Evolutionary conservation across 1,284 basidiomycete species (phyloP), one percentile per base, ranked within the genome.

Genomic region (Cryptococcus sp.): DNA sequence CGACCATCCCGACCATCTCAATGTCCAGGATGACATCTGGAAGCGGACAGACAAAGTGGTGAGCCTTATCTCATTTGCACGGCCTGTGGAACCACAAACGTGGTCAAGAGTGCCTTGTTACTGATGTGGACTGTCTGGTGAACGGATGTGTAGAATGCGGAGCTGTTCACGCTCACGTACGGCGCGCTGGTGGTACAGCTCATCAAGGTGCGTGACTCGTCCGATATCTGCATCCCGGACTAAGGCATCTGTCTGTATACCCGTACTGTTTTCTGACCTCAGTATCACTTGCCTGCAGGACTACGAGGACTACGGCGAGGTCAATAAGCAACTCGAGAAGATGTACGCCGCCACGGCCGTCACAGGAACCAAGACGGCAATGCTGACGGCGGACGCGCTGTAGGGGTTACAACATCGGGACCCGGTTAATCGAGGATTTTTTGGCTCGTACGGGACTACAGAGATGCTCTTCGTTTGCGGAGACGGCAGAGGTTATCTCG

Each of bases 391-490:
- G 13, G 36, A 12, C 13, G 18, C 33, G 2, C 85, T 85, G 72
- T 59, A 98, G 97, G 95, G 96, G 96, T 3, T 97, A 97, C 78
- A 97, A 95, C 76, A 98, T 99, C 63, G 96, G 96, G 36, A 95
- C 88, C 28, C 82, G 96, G 43, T 80, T 99, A 53, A 95, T 99
- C 62, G 96, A 99, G 75, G 96, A 99, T 76, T 97, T 99, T 67
- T 82, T 99, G 48, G 95, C 96, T 6, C 85, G 91, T 64, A 93
- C 91, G 55, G 85, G 83, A 18, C 76, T 94, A 28, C 89, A 88
- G 28, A 82, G 89, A 62, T 98, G 96, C 77, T 79, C 85, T 20
- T 91, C 96, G 73, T 97, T 99, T 70, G 83, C 85, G 60, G 94
- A 98, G 74, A 90, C 91, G 0, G 96, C 91, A 7, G 93, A 98